These are phyloP conservation scores for Hypoxylon sp. DNA, from an alignment of 2,329 filamentous ascomycete genomes.

Conservation along the genomic window DNA sequence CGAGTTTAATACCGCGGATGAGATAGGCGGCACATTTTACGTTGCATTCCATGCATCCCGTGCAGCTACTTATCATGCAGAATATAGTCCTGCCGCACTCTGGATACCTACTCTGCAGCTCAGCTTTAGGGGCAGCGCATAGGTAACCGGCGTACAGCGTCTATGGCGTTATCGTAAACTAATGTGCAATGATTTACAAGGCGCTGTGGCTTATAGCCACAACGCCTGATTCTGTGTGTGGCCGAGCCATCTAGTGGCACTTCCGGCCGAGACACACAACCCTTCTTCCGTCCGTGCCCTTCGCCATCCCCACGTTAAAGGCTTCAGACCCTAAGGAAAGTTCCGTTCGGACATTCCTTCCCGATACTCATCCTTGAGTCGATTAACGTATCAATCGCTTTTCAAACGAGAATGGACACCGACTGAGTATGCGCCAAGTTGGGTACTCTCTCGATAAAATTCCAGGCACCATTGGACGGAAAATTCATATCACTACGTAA, in stretches of 20 bases:
- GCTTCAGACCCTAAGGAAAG: conserved; percentile 1
- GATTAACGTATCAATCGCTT: not conserved
- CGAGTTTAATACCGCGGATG: conserved; percentile 31
- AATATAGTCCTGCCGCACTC: too few relatives aligned
- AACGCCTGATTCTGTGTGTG: conserved; percentile 9
- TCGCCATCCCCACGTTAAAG: conserved; percentile 1
- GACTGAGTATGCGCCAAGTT: not conserved
- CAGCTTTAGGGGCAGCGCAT: conserved; percentile 7
- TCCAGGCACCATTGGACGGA: not conserved
- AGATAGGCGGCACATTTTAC: conserved; percentile 28
- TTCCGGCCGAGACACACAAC: conserved; percentile 5
- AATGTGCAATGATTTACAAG: conserved; percentile 8
- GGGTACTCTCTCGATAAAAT: not conserved
- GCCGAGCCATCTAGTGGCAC: conserved; percentile 10
- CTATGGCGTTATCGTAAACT: conserved; percentile 18
- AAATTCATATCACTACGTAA: not conserved
- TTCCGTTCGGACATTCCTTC: conserved; percentile 19
- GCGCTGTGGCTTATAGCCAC: conserved; percentile 2
- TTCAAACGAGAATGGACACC: not conserved
- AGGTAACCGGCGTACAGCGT: too few relatives aligned
- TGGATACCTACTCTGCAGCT: too few relatives aligned
- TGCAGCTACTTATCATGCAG: conserved; percentile 19
- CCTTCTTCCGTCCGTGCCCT: not conserved
- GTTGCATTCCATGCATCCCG: conserved; percentile 37
- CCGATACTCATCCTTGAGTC: conserved; percentile 18